phyloP scores from a whole-genome alignment of 2,329 filamentous ascomycete genomes.

The Fusarium torulosum region DNA sequence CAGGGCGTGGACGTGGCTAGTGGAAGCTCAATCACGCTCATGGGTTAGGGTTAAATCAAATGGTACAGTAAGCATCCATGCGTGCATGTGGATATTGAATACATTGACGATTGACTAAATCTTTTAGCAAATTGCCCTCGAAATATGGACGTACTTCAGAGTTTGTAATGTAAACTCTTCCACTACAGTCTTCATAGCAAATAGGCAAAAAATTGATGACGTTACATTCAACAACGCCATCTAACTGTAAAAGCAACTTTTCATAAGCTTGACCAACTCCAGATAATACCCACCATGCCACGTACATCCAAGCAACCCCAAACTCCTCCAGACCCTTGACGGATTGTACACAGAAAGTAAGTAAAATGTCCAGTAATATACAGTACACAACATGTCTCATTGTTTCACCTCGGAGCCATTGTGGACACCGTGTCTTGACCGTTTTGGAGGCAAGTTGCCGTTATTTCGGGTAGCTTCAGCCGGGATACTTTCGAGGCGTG shows the following conservation, averaged over 20 bases:
- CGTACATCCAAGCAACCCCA: constrained; percentile 20
- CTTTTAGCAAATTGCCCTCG: constrained; percentile 4
- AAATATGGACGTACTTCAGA: neutral
- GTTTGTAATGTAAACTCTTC: neutral
- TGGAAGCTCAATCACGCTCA: constrained; percentile 26
- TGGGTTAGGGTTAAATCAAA: constrained; percentile 40
- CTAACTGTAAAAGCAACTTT: neutral
- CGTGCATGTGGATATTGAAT: neutral
- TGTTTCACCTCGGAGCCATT: neutral
- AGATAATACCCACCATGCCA: constrained; percentile 24
- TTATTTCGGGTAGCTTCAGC: constrained; percentile 3
- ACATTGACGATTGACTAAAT: neutral
- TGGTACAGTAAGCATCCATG: neutral
- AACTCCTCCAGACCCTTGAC: neutral
- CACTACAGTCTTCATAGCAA: neutral
- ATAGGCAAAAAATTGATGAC: neutral
- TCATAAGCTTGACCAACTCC: neutral
- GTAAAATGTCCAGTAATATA: neutral
- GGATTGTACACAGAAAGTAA: neutral
- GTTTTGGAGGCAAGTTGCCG: constrained; percentile 14
- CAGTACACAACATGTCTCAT: neutral
- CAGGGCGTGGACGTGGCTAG: constrained; percentile 17
- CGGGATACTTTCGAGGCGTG: constrained; percentile 16
- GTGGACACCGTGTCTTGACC: constrained; percentile 9
- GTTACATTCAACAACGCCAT: neutral